A percentile compares a stretch with the other conserved stretches of the same genome.
phyloP scores from a whole-genome alignment of 306 rosid genomes.

The Vigna trinervia region DNA sequence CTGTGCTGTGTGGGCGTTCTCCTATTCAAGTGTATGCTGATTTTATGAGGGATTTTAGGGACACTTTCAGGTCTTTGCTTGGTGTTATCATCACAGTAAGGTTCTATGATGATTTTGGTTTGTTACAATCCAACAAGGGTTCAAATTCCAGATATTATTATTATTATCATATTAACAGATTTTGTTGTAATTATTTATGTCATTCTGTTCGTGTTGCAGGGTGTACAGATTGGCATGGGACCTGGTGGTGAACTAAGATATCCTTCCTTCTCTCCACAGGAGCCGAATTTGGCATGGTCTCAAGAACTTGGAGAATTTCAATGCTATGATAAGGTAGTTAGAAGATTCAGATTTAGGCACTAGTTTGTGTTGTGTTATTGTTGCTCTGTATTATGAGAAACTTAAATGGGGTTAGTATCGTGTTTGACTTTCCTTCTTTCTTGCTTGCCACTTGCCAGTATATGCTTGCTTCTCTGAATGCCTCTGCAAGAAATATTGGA shows the following conservation, averaged over 20 bases:
- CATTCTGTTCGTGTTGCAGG: constrained; percentile 57
- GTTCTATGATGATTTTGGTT: constrained; percentile 40
- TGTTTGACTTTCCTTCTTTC: constrained; percentile 31
- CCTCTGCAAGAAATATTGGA: constrained; percentile 74
- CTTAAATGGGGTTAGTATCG: constrained; percentile 6
- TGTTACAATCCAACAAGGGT: constrained; percentile 18
- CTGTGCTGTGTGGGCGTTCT: constrained; percentile 84
- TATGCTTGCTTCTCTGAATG: constrained; percentile 84
- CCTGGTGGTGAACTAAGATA: constrained; percentile 92
- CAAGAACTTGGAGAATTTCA: constrained; percentile 86
- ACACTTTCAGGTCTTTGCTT: constrained; percentile 63
- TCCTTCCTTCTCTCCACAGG: constrained; percentile 67
- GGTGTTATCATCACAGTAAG: constrained; percentile 83
- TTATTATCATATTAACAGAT: background rate
- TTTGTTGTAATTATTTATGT: constrained; percentile 35
- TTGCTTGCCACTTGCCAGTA: constrained; percentile 56
- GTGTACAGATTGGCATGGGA: constrained; percentile 93
- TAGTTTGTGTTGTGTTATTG: constrained; percentile 27
- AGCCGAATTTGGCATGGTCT: constrained; percentile 57
- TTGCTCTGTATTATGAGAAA: constrained; percentile 38
- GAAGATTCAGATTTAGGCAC: constrained; percentile 38
- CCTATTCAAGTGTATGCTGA: constrained; percentile 86
- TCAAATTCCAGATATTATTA: constrained; percentile 27
- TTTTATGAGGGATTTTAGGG: constrained; percentile 88
- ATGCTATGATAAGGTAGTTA: constrained; percentile 84